Evolutionary conservation across 2,329 filamentous ascomycete genomes (phyloP), one percentile per base, ranked within the genome.

Genomic region (Colletotrichum somersetense): DNA sequence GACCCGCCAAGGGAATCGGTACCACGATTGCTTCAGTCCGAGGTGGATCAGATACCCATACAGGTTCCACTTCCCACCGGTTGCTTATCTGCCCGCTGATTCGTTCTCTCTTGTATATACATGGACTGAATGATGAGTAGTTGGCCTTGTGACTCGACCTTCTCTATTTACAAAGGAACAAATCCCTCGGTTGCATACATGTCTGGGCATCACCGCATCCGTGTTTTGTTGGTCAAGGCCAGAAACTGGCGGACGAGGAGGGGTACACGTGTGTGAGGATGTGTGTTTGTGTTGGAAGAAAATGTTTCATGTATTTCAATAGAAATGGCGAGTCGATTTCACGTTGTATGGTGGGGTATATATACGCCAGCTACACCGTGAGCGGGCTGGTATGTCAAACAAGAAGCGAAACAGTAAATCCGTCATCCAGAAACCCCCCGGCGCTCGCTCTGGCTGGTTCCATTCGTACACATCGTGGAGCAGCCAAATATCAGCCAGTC

Each of bases 401-500:
- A 40, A 64, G 73, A 70, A 75, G 50, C 48, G 59, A 73, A 56
- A 64, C 59, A 62, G 68, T 40, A 23, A 30, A 20, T 23, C 14
- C 38, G 35, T 26, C n/a, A 12, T 42, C 56, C 46, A 64, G 62
- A 64, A 67, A 70, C 50, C 46, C 40, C 23, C 69, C 50, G 66
- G 67, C 58, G 65, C 69, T 66, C 62, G 58, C 56, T 58, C 56
- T 58, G 62, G 66, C 42, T 26, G 52, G 52, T 42, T 70, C 42
- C 65, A 70, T 66, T 65, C 67, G 73, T 67, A 73, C 65, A 70
- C 23, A 23, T 58, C 57, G 44, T 71, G 23, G 53, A 55, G 30
- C 46, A 26, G 12, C 38, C 20, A 48, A 35, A 42, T n/a, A 66
- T 78, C 74, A 82, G 65, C 84, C 83, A 7, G 85, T 85, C 64